Base-by-base conservation (phyloP, 305 asterid genomes). In the Fraxinus ornus region DNA sequence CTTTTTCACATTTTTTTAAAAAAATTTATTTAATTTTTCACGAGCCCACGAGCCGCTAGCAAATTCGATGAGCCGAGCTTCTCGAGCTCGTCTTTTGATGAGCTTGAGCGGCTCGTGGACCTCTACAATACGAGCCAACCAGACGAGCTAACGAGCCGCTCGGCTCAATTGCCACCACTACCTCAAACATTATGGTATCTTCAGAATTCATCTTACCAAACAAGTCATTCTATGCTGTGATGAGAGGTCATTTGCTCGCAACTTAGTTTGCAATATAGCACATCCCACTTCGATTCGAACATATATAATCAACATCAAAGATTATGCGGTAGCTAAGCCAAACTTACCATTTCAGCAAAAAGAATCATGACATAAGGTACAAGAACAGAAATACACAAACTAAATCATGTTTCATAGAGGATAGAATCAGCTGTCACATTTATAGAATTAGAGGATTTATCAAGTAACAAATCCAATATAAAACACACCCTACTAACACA, bases 101-200 rank as follows among this genome's bases (percentile, higher is more conserved):
- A 32, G 4, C 35, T 0, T 3, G 35, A 32, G 35, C 4, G 35
- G 35, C 35, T 32, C 35, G 35, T 32, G 35, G 35, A 3, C 35
- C 4, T 3, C 35, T 32, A 32, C 4, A 32, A 3, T 32, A 32
- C 35, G 35, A 32, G 35, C 35, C 35, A 3, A 32, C 32, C 32
- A 28, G 3, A 2, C 32, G 32, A 28, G 32, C 32, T 28, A 28
- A 28, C 4, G 35, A 32, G 35, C 35, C 35, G 35, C 35, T 32
- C 4, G 35, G 35, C 35, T 32, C 35, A 4, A 32, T 32, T 32
- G 35, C 35, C 35, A 32, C 4, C 4, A 2, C 35, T 32, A 37
- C 86, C 88, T 26, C 98, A 91, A 60, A 91, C 94, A 83, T 81
- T 95, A 26, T 85, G 92, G 91, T 92, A 91, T 84, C 85, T 95